Percentiles rank a stretch among this genome's conserved stretches.
These are phyloP conservation scores for Puccinia horiana DNA, from an alignment of 1,284 basidiomycete genomes.

Conservation along the genomic window DNA sequence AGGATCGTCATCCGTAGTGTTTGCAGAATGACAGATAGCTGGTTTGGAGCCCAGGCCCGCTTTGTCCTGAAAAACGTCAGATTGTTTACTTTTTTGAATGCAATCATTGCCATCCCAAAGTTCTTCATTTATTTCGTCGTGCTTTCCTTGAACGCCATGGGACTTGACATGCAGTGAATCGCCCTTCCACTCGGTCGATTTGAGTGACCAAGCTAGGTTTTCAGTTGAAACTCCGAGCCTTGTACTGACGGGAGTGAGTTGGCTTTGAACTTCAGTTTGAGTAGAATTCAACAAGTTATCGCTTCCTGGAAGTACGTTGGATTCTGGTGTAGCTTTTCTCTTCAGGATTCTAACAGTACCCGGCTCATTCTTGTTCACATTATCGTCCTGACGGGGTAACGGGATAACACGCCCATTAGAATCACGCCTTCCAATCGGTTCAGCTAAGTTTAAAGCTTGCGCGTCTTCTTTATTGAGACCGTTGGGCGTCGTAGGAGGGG, in stretches of 20 bases:
- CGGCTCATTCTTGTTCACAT: background rate
- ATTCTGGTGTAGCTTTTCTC: slow-evolving; percentile 19
- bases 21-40: background rate
- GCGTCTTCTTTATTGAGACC: background rate
- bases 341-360: slow-evolving; percentile 23
- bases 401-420: slow-evolving; percentile 7
- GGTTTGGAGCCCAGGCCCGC: background rate
- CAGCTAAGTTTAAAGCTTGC: background rate
- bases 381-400: background rate
- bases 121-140: background rate
- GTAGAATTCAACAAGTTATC: background rate
- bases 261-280: slow-evolving; percentile 27
- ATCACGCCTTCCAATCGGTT: slow-evolving; percentile 34
- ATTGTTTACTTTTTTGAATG: background rate
- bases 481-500: slow-evolving; percentile 13
- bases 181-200: background rate
- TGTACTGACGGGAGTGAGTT: background rate
- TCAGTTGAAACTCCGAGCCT: background rate
- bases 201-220: background rate
- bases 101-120: background rate
- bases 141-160: background rate
- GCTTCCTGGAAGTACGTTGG: slow-evolving; percentile 3
- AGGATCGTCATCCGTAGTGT: slow-evolving; percentile 20
- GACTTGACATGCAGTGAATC: background rate
- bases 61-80: background rate